A percentile compares a stretch with the other conserved stretches of the same genome.
phyloP scores from a whole-genome alignment of 306 rosid species.

The Citrullus mucosospermus region DNA sequence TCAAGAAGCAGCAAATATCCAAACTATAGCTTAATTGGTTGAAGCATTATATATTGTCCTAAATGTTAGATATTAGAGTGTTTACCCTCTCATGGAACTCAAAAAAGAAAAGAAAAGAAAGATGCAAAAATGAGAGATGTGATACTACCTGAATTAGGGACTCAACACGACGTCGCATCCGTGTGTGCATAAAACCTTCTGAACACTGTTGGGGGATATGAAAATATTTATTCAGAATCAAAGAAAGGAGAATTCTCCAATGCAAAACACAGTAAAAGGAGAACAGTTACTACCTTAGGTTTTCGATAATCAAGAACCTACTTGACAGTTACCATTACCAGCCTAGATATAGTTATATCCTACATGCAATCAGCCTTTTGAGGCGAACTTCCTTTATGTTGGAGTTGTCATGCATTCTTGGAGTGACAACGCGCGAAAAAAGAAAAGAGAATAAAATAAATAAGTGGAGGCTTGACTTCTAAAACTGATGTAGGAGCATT shows the following conservation, averaged over 20 bases:
- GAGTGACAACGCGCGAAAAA: background rate
- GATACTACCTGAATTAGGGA: constrained; percentile 70
- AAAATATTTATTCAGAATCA: constrained; percentile 2
- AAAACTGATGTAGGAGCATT: background rate
- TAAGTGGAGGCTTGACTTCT: background rate
- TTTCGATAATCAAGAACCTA: background rate
- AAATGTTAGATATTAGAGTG: background rate
- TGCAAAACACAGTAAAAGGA: background rate
- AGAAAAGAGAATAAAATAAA: background rate
- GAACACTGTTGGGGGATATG: constrained; percentile 54
- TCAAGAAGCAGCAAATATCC: background rate
- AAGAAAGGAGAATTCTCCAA: background rate
- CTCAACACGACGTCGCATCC: constrained; percentile 99
- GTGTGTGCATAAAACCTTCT: constrained; percentile 95
- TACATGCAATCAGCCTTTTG: background rate
- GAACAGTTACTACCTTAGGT: background rate
- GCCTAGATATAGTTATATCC: background rate
- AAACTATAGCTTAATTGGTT: background rate
- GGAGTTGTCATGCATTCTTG: background rate
- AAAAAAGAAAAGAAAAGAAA: background rate
- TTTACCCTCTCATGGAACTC: background rate
- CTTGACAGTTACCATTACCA: background rate
- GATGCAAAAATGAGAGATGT: background rate
- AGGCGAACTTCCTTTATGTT: background rate
- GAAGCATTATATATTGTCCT: background rate